These are phyloP conservation scores for Pholiota molesta DNA, from an alignment of 768 basidiomycete genomes.

Conservation along the genomic window DNA sequence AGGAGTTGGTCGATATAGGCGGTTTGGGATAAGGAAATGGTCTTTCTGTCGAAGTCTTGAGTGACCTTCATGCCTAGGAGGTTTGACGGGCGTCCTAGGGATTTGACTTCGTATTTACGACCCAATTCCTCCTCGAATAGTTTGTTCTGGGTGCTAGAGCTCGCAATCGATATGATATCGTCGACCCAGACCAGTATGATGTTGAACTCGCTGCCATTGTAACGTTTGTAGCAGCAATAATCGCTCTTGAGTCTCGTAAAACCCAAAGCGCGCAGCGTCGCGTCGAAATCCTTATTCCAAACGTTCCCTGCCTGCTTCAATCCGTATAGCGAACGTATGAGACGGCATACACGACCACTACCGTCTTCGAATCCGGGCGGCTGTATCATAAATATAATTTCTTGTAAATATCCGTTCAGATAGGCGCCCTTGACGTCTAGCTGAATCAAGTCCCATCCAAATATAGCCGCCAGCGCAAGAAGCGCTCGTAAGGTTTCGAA, in stretches of 20 bases:
- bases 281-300: slow-evolving; percentile 30
- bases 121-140: slow-evolving; percentile 25
- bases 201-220: slow-evolving; percentile 7
- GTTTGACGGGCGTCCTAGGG: slow-evolving; percentile 29
- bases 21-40: slow-evolving; percentile 29
- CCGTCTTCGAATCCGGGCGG: slow-evolving; percentile 34
- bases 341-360: slow-evolving; percentile 23
- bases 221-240: slow-evolving; percentile 24
- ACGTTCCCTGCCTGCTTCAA: slow-evolving; percentile 33
- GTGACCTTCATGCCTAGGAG: slow-evolving; percentile 36
- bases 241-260: slow-evolving; percentile 23
- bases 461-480: slow-evolving; percentile 36
- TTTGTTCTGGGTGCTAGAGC: slow-evolving; percentile 15
- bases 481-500: slow-evolving; percentile 31
- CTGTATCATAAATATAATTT: slow-evolving; percentile 43
- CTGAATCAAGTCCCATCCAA: slow-evolving; percentile 37
- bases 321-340: slow-evolving; percentile 38
- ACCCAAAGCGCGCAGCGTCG: slow-evolving; percentile 14
- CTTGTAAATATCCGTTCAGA: slow-evolving; percentile 30
- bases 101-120: slow-evolving; percentile 30
- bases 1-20: slow-evolving; percentile 32
- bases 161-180: slow-evolving; percentile 33
- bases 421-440: slow-evolving; percentile 45
- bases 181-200: slow-evolving; percentile 35
- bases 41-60: slow-evolving; percentile 7